Base-by-base conservation (phyloP, 2,329 filamentous ascomycete genomes). In the Colletotrichum siamense region DNA sequence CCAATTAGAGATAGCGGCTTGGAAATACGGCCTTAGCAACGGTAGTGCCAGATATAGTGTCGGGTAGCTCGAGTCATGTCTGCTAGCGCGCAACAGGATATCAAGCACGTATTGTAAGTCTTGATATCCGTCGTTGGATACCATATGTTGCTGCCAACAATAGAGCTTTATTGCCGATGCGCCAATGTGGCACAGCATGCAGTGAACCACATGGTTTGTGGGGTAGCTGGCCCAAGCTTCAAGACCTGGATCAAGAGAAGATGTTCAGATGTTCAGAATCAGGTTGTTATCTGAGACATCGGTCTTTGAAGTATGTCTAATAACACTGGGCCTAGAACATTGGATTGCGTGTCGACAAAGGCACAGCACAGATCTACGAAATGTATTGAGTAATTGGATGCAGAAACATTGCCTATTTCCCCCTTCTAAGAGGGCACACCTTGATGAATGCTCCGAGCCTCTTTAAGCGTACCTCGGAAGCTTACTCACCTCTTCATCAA, bases 161-260 rank as follows among this genome's bases (percentile, higher is more conserved):
- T 16, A 44, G 36, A 26, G 49, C n/a, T 24, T 52, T 52, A 4
- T 10, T 22, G 6, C 28, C 62, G 16, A 18, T 67, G 39, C 18
- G 69, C 63, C 73, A 73, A 34, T 30, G 63, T 28, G 39, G 52
- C 69, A 75, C 62, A 68, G 55, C 52, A 9, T 34, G n/a, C 44
- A 13, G 44, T 28, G 4, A 22, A 52, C 10, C 10, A 22, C 12
- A 13, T 52, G 44, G 44, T 61, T 22, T 63, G 32, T 63, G 30
- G 61, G 30, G 61, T 10, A 18, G 15, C 3, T 22, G 61, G 61
- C 13, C 30, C n/a, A 63, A 63, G 61, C 61, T 63, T 63, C n/a
- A 3, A n/a, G 61, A 36, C 8, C 2, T 24, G 8, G 7, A 32
- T 32, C 0, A 32, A 32, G 8, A 30, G 57, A 6, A 8, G 39